Evolutionary conservation across 768 basidiomycete genomes (phyloP).

Genomic region (Rhizopogon sp.): DNA sequence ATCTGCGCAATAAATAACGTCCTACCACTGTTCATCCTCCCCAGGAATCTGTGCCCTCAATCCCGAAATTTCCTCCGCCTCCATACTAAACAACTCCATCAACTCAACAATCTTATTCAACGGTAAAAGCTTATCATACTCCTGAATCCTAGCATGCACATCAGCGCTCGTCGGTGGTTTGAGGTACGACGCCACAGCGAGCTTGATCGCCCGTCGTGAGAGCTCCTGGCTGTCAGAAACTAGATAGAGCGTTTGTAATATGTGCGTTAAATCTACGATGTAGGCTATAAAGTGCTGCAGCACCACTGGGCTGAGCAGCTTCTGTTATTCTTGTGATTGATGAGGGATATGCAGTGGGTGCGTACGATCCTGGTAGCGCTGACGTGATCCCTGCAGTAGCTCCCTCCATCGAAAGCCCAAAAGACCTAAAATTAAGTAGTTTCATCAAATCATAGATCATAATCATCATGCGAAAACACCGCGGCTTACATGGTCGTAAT

Average conservation of each 20-base stretch:
- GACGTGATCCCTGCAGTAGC: background rate
- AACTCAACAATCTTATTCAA: background rate
- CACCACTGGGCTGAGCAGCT: background rate
- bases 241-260: constrained; percentile 17
- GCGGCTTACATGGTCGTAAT: background rate
- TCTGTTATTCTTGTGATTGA: background rate
- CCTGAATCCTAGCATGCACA: background rate
- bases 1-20: no score
- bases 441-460: background rate
- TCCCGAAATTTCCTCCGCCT: background rate
- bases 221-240: background rate
- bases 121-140: background rate
- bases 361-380: background rate
- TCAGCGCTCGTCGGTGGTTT: background rate
- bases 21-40: background rate
- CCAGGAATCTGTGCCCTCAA: background rate
- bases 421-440: background rate
- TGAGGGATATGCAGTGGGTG: background rate
- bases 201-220: background rate
- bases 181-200: background rate
- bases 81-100: background rate
- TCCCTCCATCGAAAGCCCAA: background rate
- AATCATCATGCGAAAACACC: no score
- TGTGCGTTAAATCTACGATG: constrained; percentile 20
- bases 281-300: constrained; percentile 17